Evolutionary conservation across 176 grass and related monocot genomes (phyloP), one percentile per base, ranked within the genome.

Genomic region (Aegilops tauschii): DNA sequence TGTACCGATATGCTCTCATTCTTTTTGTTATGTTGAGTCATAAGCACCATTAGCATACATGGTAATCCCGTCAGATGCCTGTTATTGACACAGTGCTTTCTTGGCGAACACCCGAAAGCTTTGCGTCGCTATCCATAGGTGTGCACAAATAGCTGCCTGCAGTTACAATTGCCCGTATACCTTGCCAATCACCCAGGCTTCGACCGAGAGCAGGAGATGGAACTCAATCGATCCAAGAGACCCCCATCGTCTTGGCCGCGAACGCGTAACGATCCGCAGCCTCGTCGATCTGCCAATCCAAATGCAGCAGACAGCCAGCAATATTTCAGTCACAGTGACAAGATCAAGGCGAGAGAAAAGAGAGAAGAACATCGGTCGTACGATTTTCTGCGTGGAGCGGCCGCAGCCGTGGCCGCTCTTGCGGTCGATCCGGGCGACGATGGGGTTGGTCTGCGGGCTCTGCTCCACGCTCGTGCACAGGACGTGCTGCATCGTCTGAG

Each of bases 321-420:
- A 12, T 3, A 42, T 42, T 37, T 69, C 35, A 73, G 49, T 18
- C 3, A 72, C 3, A 12, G 31, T 3, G 4, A 14, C 1, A 34
- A 39, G 12, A 49, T 9, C 14, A 12, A 17, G n/a, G 5, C 1
- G 39, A 14, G 39, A 61, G 47, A 50, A 50, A 49, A 4, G 1
- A 16, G 47, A 50, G 47, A 50, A 2, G 47, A 16, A 50, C 14
- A 5, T 50, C 47, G 47, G 16, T 42, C 40, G 50, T 74, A 96
- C 96, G 85, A 92, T 86, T 79, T 96, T 98, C 84, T 98, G 90
- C 9, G 88, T 95, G 81, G 96, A 95, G 25, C 96, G 94, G 39
- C 96, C 96, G 79, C 84, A 90, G 80, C 96, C 92, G 78, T 98
- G 93, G 9, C 96, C 93, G 84, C 92, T 91, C 90, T 96, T 98